phyloP scores from a whole-genome alignment of 257 asterid genomes.

The Plantago ovata region DNA sequence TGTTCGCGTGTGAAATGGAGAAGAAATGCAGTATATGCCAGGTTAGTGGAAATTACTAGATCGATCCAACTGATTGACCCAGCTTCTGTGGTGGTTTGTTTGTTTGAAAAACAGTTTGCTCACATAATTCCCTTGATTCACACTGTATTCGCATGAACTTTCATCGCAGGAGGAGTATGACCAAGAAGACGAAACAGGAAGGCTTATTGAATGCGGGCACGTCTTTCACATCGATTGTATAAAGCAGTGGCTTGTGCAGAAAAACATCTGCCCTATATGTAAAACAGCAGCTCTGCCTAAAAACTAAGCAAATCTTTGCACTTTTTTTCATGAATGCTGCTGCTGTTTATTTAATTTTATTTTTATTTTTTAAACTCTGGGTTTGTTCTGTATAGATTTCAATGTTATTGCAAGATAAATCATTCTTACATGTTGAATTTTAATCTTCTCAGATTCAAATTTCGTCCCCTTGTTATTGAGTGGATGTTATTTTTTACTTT shows the following conservation, averaged over 20 bases:
- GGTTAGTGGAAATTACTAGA: conserved; percentile 33
- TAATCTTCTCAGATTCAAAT: too few relatives aligned
- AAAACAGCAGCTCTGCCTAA: conserved; percentile 51
- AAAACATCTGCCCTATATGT: conserved; percentile 70
- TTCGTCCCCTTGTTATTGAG: too few relatives aligned
- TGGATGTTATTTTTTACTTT: too few relatives aligned
- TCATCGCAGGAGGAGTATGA: conserved; percentile 71
- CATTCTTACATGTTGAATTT: conserved; percentile 29
- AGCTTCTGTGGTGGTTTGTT: too few relatives aligned
- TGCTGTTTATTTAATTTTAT: neutral
- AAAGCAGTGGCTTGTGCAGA: conserved; percentile 78
- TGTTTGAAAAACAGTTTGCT: too few relatives aligned
- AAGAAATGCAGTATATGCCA: conserved; percentile 82
- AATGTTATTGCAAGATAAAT: conserved; percentile 23
- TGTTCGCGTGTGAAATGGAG: conserved; percentile 40
- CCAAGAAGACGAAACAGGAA: conserved; percentile 66
- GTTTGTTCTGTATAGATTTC: conserved; percentile 35
- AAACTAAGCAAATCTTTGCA: conserved; percentile 20
- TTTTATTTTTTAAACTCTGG: neutral
- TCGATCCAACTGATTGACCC: too few relatives aligned
- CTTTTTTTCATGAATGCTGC: conserved; percentile 16
- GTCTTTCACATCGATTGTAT: conserved; percentile 68
- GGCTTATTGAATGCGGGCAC: conserved; percentile 60
- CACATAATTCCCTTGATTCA: neutral
- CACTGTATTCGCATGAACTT: neutral